Evolutionary conservation across 2,329 filamentous ascomycete genomes (phyloP).

Genomic region (Trichocomaceae sp.): DNA sequence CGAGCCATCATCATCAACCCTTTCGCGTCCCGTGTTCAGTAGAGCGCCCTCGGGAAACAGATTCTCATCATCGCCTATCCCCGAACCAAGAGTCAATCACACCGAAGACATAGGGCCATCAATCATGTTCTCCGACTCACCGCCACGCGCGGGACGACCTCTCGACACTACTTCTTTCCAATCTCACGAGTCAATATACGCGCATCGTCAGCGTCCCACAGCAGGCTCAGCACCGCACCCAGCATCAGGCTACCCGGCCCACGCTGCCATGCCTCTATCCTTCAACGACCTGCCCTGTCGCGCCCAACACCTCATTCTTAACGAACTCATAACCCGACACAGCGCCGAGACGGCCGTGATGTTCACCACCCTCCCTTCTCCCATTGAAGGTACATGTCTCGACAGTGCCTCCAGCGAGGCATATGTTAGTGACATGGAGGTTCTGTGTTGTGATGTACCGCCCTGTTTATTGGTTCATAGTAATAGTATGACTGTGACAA

Average conservation of each 20-base stretch:
- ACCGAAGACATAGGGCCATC: conserved; percentile 61
- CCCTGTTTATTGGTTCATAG: conserved; percentile 74
- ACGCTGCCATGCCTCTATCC: conserved; percentile 61
- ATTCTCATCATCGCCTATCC: conserved; percentile 68
- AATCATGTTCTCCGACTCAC: conserved; percentile 65
- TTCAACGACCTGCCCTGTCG: conserved; percentile 83
- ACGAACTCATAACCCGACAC: conserved; percentile 68
- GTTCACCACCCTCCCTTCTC: conserved; percentile 77
- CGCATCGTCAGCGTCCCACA: conserved; percentile 18
- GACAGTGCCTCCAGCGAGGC: conserved; percentile 64
- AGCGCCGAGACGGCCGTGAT: conserved; percentile 68
- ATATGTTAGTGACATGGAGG: conserved; percentile 71
- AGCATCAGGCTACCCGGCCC: conserved; percentile 47
- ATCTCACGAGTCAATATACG: conserved; percentile 34
- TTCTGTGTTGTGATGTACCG: conserved; percentile 68
- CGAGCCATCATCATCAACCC: conserved; percentile 8
- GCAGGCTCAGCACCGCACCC: conserved; percentile 15
- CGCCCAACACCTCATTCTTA: conserved; percentile 78
- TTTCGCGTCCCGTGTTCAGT: conserved; percentile 21
- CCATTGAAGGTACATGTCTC: conserved; percentile 65
- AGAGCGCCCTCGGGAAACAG: conserved; percentile 31
- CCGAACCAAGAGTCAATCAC: conserved; percentile 59
- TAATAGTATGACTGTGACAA: conserved; percentile 80
- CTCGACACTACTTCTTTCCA: conserved; percentile 13
- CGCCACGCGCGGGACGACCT: conserved; percentile 21